Percentiles rank a stretch among this genome's conserved stretches.
These are phyloP conservation scores for Linnemannia exigua DNA, from an alignment of 192 early-diverging fungal genomes.

Conservation along the genomic window DNA sequence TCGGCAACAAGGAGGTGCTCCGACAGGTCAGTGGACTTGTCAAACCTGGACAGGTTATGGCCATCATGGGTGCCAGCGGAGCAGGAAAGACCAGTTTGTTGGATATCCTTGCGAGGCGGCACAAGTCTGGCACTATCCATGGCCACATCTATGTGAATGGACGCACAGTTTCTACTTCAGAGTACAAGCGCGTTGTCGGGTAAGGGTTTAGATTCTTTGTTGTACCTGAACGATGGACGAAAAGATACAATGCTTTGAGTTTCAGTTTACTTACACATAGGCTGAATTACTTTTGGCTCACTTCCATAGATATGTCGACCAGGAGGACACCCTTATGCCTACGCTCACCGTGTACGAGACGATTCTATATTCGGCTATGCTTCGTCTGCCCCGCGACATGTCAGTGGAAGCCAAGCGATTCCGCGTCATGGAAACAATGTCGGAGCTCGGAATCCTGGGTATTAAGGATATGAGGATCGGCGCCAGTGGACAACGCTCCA, in stretches of 20 bases:
- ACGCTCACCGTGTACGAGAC: conserved; percentile 94
- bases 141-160: conserved; percentile 90
- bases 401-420: conserved; percentile 75
- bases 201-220: conserved; percentile 59
- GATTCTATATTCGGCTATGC: conserved; percentile 88
- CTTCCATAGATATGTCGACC: conserved; percentile 84
- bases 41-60: conserved; percentile 89
- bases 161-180: conserved; percentile 66
- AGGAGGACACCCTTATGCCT: conserved; percentile 89
- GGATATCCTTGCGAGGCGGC: conserved; percentile 88
- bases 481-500: conserved; percentile 74
- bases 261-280: background rate
- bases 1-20: conserved; percentile 60
- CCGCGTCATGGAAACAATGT: conserved; percentile 85
- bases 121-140: conserved; percentile 74
- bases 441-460: conserved; percentile 86
- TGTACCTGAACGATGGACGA: background rate
- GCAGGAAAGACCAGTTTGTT: conserved; percentile 95
- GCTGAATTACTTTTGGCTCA: background rate
- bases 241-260: background rate
- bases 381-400: conserved; percentile 84
- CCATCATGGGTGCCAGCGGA: conserved; percentile 93
- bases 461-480: conserved; percentile 90
- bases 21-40: conserved; percentile 79
- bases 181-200: conserved; percentile 80